Evolutionary conservation across 352 stramenopile genomes (phyloP).

Genomic region (Hyphochytrium catenoides): DNA sequence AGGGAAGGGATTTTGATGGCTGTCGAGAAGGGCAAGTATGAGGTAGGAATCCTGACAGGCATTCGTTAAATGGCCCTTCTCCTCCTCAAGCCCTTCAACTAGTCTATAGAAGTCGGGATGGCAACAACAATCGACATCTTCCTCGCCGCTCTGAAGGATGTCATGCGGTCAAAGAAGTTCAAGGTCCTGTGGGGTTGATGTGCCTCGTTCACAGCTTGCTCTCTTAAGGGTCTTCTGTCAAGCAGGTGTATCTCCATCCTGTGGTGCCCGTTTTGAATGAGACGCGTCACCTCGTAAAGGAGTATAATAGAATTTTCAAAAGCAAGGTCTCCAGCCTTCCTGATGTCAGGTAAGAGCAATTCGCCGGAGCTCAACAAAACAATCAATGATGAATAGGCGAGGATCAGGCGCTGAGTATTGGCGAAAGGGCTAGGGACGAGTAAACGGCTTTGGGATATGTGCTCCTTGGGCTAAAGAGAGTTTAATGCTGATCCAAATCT

Average conservation of each 20-base stretch:
- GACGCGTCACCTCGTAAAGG: conserved; percentile 41
- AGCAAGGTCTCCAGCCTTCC: conserved; percentile 11
- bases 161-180: conserved; percentile 30
- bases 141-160: conserved; percentile 24
- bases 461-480: conserved; percentile 5
- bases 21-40: conserved; percentile 60
- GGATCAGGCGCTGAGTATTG: too few relatives aligned
- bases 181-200: conserved; percentile 8
- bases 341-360: too few relatives aligned
- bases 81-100: too few relatives aligned
- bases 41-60: conserved; percentile 18
- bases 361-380: too few relatives aligned
- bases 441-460: conserved; percentile 21
- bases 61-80: too few relatives aligned
- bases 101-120: conserved; percentile 53
- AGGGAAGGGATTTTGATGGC: conserved; percentile 66
- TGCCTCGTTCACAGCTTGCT: background rate
- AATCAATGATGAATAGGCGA: too few relatives aligned
- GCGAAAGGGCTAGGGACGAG: conserved; percentile 6
- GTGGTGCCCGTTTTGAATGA: conserved; percentile 66
- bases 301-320: conserved; percentile 52
- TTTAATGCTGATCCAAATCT: conserved; percentile 6
- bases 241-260: conserved; percentile 36
- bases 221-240: background rate
- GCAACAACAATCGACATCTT: conserved; percentile 44